A percentile compares a stretch with the other conserved stretches of the same genome.
These are phyloP conservation scores for Inonotus obliquus DNA, from an alignment of 1,284 basidiomycete species.

Conservation along the genomic window DNA sequence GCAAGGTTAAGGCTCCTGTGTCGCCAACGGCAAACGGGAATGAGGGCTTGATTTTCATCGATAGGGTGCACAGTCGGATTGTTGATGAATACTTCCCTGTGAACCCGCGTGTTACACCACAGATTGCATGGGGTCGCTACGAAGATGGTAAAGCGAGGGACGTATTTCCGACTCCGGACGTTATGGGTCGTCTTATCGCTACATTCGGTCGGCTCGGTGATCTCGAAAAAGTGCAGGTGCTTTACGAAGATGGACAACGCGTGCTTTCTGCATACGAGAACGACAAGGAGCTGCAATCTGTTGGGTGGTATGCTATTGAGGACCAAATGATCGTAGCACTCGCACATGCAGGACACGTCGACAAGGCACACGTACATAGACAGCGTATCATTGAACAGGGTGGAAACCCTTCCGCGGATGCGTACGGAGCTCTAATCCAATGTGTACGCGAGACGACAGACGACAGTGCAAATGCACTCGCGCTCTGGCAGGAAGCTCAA, in stretches of 20 bases:
- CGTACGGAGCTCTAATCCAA: slow-evolving; percentile 87
- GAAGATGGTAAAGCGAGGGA: slow-evolving; percentile 32
- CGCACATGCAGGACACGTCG: slow-evolving; percentile 76
- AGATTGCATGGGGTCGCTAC: slow-evolving; percentile 36
- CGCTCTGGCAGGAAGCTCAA: slow-evolving; percentile 80
- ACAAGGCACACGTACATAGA: slow-evolving; percentile 78
- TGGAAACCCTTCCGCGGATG: slow-evolving; percentile 78
- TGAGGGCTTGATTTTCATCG: slow-evolving; percentile 23
- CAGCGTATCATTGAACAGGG: slow-evolving; percentile 75
- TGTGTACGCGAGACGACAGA: slow-evolving; percentile 90
- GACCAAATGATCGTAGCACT: slow-evolving; percentile 85
- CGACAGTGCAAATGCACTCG: slow-evolving; percentile 82
- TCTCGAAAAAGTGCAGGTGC: slow-evolving; percentile 54
- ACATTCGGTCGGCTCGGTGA: slow-evolving; percentile 61
- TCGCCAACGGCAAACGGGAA: not conserved
- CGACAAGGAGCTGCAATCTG: slow-evolving; percentile 46
- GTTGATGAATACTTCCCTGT: slow-evolving; percentile 39
- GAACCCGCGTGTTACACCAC: slow-evolving; percentile 27
- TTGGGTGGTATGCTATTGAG: slow-evolving; percentile 77
- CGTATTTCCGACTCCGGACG: slow-evolving; percentile 48
- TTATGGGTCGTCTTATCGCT: slow-evolving; percentile 63
- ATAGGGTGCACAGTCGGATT: slow-evolving; percentile 32
- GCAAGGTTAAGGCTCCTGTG: not conserved
- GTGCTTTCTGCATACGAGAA: slow-evolving; percentile 44
- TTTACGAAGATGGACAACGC: slow-evolving; percentile 71